A percentile compares a stretch with the other conserved stretches of the same genome.
Evolutionary conservation across 176 grass and related monocot genomes (phyloP).

Genomic region (Leersia perrieri): DNA sequence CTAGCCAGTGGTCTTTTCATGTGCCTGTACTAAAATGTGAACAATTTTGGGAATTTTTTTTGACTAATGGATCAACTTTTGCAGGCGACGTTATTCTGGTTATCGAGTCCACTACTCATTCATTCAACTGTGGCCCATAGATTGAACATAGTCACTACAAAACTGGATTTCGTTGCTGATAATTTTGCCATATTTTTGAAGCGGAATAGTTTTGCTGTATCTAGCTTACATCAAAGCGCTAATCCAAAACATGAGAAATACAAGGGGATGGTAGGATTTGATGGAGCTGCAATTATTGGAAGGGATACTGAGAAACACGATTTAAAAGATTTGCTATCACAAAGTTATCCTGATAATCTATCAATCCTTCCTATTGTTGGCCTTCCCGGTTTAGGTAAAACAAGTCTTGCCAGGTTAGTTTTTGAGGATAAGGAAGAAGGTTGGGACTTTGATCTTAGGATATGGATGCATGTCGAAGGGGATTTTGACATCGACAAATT

Average conservation of each 20-base stretch:
- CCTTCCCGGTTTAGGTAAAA: slow-evolving; percentile 24
- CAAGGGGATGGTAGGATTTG: background rate
- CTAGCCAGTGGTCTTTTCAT: too few relatives aligned
- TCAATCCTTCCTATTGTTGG: slow-evolving; percentile 33
- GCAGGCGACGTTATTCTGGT: slow-evolving; percentile 2
- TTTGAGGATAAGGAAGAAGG: slow-evolving; percentile 27
- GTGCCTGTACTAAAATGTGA: too few relatives aligned
- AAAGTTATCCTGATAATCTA: slow-evolving; percentile 6
- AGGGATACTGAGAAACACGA: background rate
- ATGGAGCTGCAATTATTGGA: background rate
- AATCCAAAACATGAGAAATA: background rate
- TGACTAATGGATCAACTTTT: background rate
- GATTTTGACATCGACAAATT: background rate
- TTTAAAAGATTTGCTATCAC: background rate
- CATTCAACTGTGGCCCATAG: background rate
- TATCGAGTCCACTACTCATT: background rate
- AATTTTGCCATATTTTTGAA: too few relatives aligned
- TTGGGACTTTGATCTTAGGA: slow-evolving; percentile 19
- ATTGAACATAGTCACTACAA: background rate
- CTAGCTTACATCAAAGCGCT: background rate
- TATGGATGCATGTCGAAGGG: background rate
- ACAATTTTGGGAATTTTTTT: background rate
- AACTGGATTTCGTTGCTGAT: background rate
- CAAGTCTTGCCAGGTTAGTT: slow-evolving; percentile 27
- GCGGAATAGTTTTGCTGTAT: background rate